Evolutionary conservation across 176 grass and related monocot genomes (phyloP).

Genomic region (Dendrocalamus sinicus): DNA sequence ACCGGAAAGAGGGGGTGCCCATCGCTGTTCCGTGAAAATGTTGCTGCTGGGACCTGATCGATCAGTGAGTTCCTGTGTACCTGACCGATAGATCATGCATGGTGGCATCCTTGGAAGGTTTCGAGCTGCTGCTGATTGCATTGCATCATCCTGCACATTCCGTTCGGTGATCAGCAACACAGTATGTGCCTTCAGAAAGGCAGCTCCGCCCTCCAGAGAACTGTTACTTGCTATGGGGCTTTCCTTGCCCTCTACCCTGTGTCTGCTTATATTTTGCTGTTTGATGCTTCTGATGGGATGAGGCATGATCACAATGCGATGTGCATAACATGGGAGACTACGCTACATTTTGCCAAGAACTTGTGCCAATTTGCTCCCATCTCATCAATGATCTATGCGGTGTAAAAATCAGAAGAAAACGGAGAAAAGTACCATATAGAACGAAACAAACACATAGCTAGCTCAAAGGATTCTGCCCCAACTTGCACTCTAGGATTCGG

Average conservation of each 20-base stretch:
- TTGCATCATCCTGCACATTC: background rate
- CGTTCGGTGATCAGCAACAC: constrained; percentile 1
- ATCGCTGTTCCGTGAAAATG: background rate
- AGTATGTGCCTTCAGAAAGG: constrained; percentile 1
- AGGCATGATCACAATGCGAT: background rate
- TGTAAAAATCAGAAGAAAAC: background rate
- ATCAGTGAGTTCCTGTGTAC: background rate
- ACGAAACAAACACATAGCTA: background rate
- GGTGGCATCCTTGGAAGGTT: background rate
- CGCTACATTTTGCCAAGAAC: background rate
- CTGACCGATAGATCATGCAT: background rate
- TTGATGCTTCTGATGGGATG: background rate
- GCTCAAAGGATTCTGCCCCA: background rate
- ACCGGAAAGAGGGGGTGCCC: background rate
- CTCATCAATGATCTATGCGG: background rate
- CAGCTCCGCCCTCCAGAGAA: background rate
- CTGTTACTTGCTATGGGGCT: background rate
- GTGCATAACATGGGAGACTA: background rate
- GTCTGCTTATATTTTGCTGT: background rate
- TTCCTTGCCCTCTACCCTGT: background rate
- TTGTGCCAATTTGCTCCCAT: background rate
- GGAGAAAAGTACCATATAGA: background rate
- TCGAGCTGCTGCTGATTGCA: background rate
- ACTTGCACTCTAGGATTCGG: background rate
- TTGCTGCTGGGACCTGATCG: background rate